Conservation (phyloP, 2,329 filamentous ascomycete genomes). For the Arachnomyces sp. region DNA sequence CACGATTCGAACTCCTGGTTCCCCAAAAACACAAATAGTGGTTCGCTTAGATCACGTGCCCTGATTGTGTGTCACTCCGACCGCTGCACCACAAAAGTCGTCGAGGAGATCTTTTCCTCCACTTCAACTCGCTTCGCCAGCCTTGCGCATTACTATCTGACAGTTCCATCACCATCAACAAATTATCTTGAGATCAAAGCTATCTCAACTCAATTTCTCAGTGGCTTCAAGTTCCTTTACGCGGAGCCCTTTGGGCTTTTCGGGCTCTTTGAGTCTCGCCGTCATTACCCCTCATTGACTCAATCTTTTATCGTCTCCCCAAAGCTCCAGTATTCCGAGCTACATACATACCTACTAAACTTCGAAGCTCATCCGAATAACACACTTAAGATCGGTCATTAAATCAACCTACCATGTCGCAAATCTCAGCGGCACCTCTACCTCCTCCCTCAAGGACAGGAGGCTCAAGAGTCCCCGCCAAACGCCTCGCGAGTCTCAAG, state of each 20-base stretch:
- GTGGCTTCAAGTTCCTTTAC: too few species aligned
- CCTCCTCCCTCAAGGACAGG: constrained; percentile 20
- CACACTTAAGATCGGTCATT: constrained; percentile 2
- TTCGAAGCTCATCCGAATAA: too few species aligned
- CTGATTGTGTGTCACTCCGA: background rate
- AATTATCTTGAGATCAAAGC: too few species aligned
- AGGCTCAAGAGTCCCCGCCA: constrained; percentile 22
- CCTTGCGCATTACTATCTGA: constrained; percentile 6
- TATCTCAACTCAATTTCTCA: too few species aligned
- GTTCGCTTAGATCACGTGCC: constrained; percentile 4
- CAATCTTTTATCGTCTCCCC: background rate
- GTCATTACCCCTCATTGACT: too few species aligned
- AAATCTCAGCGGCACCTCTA: too few species aligned
- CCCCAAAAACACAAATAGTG: too few species aligned
- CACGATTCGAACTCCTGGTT: too few species aligned
- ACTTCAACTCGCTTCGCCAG: constrained; percentile 2
- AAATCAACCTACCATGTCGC: constrained; percentile 18
- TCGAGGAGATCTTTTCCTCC: background rate
- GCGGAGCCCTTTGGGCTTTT: too few species aligned
- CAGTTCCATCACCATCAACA: too few species aligned
- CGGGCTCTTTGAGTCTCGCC: too few species aligned
- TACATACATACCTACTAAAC: too few species aligned
- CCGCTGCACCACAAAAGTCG: constrained; percentile 9
- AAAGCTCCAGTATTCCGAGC: constrained; percentile 1
- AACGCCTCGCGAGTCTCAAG: constrained; percentile 34